Evolutionary conservation across 192 early-diverging fungal genomes (phyloP), one percentile per base, ranked within the genome.

Genomic region (Entophlyctis luteolus): DNA sequence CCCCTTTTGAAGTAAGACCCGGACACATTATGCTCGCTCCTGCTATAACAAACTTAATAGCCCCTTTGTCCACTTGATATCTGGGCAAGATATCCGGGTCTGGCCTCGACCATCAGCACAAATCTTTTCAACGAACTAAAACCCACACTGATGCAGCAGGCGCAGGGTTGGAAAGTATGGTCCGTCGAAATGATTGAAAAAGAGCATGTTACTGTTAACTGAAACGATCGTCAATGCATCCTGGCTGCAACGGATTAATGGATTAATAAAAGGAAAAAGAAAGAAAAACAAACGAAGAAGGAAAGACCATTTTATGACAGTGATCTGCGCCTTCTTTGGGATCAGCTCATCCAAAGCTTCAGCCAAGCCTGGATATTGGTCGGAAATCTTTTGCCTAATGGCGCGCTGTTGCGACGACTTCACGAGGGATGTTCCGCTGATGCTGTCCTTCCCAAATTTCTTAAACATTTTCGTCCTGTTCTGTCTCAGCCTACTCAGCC

Each of bases 11-110:
- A 16, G 97, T 99, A 73, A 99, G 75, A 31, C 97, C 97, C 2
- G 95, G 97, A 65, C 94, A 97, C 97, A 99, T 99, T 68, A 99
- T 95, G 74, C 96, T 92, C 49, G 95, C 95, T 1, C 95, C 95
- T 10, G 89, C 89, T 5, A 99, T 86, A 3, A 99, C 90, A 77
- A 94, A 96, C 79, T 98, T 98, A 76, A 98, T 97, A 36, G 97
- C 97, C 4, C 97, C 97, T 14, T 56, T 67, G 72, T 99, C 97
- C 27, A 97, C 94, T 67, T 96, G 93, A 52, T 97, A 77, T 22
- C 79, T 79, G 33, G 94, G 93, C 72, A 98, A 79, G 48, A 96
- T 92, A 76, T 88, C 87, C 0, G 97, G 97, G 80, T 90, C 90
- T 90, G 57, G 28, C 25, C 25, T 52, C 25, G 4, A n/a, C 5